phyloP scores from a whole-genome alignment of 805 yeast genomes.

The Kodamaea laetipori region DNA sequence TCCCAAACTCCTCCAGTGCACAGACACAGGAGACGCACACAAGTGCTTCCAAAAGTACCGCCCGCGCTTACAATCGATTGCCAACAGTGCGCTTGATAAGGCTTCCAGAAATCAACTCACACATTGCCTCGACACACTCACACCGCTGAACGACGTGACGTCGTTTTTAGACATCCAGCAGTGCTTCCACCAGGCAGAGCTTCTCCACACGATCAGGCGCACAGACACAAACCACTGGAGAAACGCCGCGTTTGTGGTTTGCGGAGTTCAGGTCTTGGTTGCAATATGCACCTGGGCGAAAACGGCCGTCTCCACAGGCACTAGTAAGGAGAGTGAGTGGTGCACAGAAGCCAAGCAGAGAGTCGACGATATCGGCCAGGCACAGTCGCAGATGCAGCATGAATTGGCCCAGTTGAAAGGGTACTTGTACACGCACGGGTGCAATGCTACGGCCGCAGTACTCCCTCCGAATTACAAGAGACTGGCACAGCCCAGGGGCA shows the following conservation, averaged over 20 bases:
- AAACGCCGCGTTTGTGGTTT: neutral
- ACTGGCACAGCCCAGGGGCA: too few species aligned
- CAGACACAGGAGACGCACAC: neutral
- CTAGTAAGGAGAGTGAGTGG: too few species aligned
- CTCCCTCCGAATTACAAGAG: conserved; percentile 5
- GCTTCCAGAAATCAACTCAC: neutral
- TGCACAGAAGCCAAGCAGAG: neutral
- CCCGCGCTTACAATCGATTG: neutral
- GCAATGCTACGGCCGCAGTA: neutral
- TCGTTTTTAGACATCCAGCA: neutral
- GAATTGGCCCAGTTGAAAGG: neutral
- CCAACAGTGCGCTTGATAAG: neutral
- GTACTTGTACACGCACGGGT: neutral
- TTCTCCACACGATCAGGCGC: neutral
- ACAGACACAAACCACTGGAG: neutral
- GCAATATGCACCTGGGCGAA: neutral
- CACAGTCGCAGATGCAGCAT: neutral
- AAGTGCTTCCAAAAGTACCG: neutral
- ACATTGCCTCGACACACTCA: neutral
- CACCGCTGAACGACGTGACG: neutral
- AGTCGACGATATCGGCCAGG: neutral
- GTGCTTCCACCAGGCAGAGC: conserved; percentile 1
- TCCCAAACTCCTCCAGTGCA: neutral
- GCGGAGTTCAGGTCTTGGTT: neutral
- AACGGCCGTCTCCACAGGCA: too few species aligned